Base-by-base conservation (phyloP, 2,329 filamentous ascomycete species). In the Teratosphaeria nubilosa region DNA sequence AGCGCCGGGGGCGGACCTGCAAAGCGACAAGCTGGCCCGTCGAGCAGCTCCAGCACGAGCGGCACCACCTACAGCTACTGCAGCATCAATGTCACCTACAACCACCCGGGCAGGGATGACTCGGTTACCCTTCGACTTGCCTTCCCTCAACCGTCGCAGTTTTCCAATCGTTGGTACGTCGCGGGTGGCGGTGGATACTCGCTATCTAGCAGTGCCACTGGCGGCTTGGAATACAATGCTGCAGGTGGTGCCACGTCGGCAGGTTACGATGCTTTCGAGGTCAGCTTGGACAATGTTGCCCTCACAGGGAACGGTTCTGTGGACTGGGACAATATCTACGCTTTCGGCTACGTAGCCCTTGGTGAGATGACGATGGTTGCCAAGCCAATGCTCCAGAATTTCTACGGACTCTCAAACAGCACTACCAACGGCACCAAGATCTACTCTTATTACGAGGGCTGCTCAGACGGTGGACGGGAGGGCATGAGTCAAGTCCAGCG, bases 381-480 rank as follows among this genome's bases (percentile, higher is more conserved):
- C 31, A 80, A 80, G 62, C 66, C 69, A 2, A 56, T 81, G 51
- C 72, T 75, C 22, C 65, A 48, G n/a, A 48, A 48, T 16, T 48
- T 48, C 41, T 48, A 48, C 20, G 41, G 41, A 10, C 41, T 48
- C 41, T 48, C 41, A 22, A 66, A 48, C 41, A 48, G 41, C 41
- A 22, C 41, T 9, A 22, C n/a, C n/a, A 48, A 48, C n/a, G 41
- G 57, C 24, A 60, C 64, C 9, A 69, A 69, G 61, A 22, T 73
- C 13, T 79, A 77, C 65, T 72, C 78, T 1, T 82, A 82, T 69
- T 82, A 77, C 63, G 74, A 80, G 60, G 80, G 78, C 3, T 82
- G 80, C 67, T 81, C 78, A 11, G 79, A 82, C 54, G 80, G 80
- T 22, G 80, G 77, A 2, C 73, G 77, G 5, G 75, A 79, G 62